Evolutionary conservation across 495 filamentous ascomycete species (phyloP), one percentile per base, ranked within the genome.

Genomic region (Glutinoglossum americanum): DNA sequence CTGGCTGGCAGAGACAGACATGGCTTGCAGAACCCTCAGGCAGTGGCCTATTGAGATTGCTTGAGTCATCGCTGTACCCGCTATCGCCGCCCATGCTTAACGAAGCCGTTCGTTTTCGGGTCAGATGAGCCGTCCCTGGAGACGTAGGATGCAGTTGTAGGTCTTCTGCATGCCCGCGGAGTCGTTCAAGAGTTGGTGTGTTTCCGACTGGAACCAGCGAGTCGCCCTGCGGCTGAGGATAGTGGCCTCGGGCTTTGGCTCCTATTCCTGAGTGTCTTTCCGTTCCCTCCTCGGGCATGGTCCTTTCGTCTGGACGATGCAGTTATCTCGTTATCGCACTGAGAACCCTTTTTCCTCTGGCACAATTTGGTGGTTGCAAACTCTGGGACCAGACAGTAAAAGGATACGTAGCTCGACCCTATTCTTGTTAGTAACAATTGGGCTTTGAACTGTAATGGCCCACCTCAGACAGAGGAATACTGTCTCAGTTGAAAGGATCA

Each of bases 1-100:
- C 86, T 26, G 87, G 87, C 62, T 93, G 85, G 69, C 92, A 98
- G 63, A 96, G 79, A 73, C 92, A 98, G 58, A 95, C 79, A 55
- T 77, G 76, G 21, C 61, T 54, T 9, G 62, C 60, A 61, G 58
- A 55, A 53, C 62, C 64, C 54, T 51, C 59, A 53, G 45, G 55
- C 60, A 55, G 57, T 51, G 57, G n/a, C 41, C n/a, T 13, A 21
- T 10, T 21, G 41, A 23, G 4, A 45, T 21, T 21, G 21, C 13
- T 21, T 45, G 25, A 9, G 15, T 45, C 30, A 37, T 54, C 19
- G 57, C 55, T 39, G 59, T 35, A 54, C 57, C 61, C 56, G 37
- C 21, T 21, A 35, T 54, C 26, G 44, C 56, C 6, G 57, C 35
- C 32, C 30, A 57, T 58, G 49, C 54, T 64, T 32, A 58, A 41